Evolutionary conservation across 148 eudicot genomes (phyloP), one percentile per base, ranked within the genome.

Genomic region (Fagopyrum esculentum): DNA sequence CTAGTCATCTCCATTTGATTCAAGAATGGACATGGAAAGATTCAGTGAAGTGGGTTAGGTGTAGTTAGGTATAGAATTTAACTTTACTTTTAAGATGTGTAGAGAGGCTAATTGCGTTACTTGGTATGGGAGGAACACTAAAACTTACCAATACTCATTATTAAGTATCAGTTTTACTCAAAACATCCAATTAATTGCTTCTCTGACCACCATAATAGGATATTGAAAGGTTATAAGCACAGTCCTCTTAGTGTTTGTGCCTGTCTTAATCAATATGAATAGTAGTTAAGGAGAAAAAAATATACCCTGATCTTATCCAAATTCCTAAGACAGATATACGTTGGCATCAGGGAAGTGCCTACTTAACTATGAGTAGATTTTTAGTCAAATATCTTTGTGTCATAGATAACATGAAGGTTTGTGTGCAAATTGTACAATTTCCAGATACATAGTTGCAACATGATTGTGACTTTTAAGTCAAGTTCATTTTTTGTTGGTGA

Each of bases 21-120:
- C 4, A 60, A 22, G 40, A 60, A 22, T 11, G 19, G 66, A 60
- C 13, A 3, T 60, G 66, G 12, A 35, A 35, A 35, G 40, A 35
- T 0, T 63, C 40, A 5, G 7, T 12, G 7, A 30, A 63, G 44
- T 66, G 35, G 45, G 13, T 66, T 66, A 66, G 19, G 69, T 59
- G 26, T 22, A 9, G 10, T 10, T 59, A 15, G 64, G 69, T 66
- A 7, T 66, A 13, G 47, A 3, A 16, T 66, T 13, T 4, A 66
- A 15, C 71, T 43, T 66, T 43, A 66, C 71, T 40, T 46, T 63
- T 30, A 59, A 63, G 69, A 60, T 22, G 43, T 60, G 35, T 60
- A 22, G 12, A 2, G 66, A 22, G 8, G 35, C 66, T 60, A 7
- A 60, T 26, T 22, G 13, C 66, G 26, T 60, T 22, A 22, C 66